Conservation (phyloP, 768 basidiomycete genomes). For the Pisolithus marmoratus region DNA sequence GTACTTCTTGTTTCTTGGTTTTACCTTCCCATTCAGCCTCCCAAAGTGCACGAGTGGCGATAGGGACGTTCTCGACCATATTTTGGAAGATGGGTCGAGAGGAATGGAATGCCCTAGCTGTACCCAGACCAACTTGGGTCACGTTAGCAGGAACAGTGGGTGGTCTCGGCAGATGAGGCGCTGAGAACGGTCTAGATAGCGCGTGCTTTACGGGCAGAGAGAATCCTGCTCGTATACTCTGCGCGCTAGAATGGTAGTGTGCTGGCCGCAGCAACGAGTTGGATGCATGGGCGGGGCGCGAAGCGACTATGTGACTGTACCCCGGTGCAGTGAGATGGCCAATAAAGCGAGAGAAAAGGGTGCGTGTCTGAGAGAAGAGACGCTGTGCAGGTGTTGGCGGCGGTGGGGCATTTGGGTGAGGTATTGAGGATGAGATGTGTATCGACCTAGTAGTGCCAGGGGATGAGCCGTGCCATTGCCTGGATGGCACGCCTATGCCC, state of each 20-base stretch:
- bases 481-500: constrained; percentile 11
- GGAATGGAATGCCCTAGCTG: constrained; percentile 70
- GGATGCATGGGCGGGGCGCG: constrained; percentile 1
- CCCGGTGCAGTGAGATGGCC: constrained; percentile 56
- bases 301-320: constrained; percentile 27
- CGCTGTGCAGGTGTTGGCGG: constrained; percentile 34
- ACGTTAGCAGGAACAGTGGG: constrained; percentile 44
- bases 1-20: constrained; percentile 37
- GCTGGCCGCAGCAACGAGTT: constrained; percentile 9
- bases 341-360: constrained; percentile 51
- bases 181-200: constrained; percentile 40
- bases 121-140: constrained; percentile 69
- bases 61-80: constrained; percentile 71
- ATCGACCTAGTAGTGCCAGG: constrained; percentile 30
- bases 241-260: constrained; percentile 16
- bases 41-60: constrained; percentile 68
- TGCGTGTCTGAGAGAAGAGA: constrained; percentile 48
- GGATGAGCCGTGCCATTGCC: not conserved
- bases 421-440: constrained; percentile 39
- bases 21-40: constrained; percentile 69
- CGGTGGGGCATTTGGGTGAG: constrained; percentile 27
- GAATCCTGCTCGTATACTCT: constrained; percentile 48
- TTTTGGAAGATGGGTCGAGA: constrained; percentile 75
- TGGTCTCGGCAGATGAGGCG: constrained; percentile 55
- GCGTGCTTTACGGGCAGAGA: constrained; percentile 52